Percentiles rank a stretch among this genome's conserved stretches.
These are phyloP conservation scores for Hymenoscyphus occultus DNA, from an alignment of 2,329 filamentous ascomycete genomes.

Conservation along the genomic window DNA sequence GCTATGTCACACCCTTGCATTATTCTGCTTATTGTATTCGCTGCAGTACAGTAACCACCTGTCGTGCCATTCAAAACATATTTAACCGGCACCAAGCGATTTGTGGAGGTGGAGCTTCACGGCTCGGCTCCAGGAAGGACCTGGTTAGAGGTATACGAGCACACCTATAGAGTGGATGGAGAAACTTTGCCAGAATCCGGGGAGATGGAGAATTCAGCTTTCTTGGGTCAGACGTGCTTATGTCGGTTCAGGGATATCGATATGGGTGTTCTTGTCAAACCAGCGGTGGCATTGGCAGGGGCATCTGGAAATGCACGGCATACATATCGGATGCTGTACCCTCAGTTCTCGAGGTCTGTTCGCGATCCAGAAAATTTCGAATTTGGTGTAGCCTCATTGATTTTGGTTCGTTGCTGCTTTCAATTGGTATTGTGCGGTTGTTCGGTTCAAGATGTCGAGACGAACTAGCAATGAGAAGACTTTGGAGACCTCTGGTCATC, in stretches of 20 bases:
- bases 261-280: background rate
- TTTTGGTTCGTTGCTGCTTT: background rate
- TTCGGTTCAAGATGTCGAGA: background rate
- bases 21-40: background rate
- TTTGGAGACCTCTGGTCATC: background rate
- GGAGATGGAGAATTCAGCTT: background rate
- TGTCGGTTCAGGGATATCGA: background rate
- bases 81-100: background rate
- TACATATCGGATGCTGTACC: conserved; percentile 1
- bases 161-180: conserved; percentile 1
- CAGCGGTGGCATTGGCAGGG: background rate
- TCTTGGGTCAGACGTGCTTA: background rate
- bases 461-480: background rate
- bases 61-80: background rate
- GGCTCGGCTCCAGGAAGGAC: background rate
- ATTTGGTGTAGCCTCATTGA: background rate
- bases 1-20: background rate
- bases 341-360: background rate
- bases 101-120: background rate
- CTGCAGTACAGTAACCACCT: background rate
- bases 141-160: background rate
- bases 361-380: background rate
- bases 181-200: background rate
- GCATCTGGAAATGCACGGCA: conserved; percentile 1
- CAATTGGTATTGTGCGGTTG: background rate